Evolutionary conservation across 805 yeast genomes (phyloP).

Genomic region (Wickerhamiella spandovensis): DNA sequence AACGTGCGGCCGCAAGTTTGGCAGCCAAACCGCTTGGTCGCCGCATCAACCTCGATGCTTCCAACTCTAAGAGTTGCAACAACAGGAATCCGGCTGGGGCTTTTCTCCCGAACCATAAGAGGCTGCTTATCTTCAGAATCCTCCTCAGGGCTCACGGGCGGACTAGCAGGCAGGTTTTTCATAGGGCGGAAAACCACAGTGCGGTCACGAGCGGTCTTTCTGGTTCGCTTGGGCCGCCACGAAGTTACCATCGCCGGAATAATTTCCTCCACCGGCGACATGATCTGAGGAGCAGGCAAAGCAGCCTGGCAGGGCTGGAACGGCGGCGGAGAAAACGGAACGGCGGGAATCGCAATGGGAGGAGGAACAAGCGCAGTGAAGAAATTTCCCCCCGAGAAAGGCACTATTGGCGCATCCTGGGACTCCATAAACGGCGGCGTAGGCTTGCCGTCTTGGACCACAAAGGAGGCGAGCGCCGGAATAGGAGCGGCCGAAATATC

Average conservation of each 20-base stretch:
- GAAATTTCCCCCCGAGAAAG: background rate
- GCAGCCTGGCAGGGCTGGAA: background rate
- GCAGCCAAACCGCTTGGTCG: constrained; percentile 22
- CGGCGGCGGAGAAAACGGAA: background rate
- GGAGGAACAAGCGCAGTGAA: background rate
- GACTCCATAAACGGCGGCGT: background rate
- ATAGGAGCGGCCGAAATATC: background rate
- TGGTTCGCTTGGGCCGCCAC: background rate
- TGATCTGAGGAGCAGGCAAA: background rate
- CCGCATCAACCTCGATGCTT: constrained; percentile 4
- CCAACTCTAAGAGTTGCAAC: constrained; percentile 3
- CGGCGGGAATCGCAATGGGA: background rate
- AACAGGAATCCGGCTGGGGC: constrained; percentile 4
- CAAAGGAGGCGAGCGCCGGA: background rate
- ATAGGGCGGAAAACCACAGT: background rate
- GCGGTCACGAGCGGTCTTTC: too few species aligned
- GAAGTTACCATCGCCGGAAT: background rate
- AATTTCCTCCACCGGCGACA: background rate
- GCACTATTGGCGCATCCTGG: background rate
- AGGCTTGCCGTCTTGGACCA: background rate
- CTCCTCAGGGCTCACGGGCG: background rate
- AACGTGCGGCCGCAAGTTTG: constrained; percentile 49
- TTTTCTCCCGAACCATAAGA: background rate
- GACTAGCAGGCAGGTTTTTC: background rate
- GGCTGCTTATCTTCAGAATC: background rate